Evolutionary conservation across 768 basidiomycete species (phyloP).

Genomic region (Gautieria morchelliformis): DNA sequence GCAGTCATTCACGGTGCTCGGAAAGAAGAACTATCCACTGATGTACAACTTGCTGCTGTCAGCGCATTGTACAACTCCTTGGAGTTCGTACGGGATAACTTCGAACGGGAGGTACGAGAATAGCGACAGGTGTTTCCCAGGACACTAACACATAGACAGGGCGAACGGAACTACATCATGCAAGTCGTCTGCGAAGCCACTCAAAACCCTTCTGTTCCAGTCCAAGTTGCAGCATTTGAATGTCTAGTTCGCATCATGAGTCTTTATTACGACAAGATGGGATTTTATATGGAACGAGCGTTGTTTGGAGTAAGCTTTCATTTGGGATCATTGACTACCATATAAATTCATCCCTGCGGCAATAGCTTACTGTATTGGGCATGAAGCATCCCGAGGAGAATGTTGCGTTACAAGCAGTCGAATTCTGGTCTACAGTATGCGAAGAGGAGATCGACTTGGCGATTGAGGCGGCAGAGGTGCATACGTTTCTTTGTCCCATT

Average conservation of each 20-base stretch:
- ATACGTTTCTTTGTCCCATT: constrained; percentile 11
- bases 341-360: constrained; percentile 11
- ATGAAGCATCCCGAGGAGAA: constrained; percentile 91
- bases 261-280: constrained; percentile 98
- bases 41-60: constrained; percentile 91
- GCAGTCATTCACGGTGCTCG: constrained; percentile 97
- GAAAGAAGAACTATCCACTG: constrained; percentile 84
- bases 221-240: constrained; percentile 96
- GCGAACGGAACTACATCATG: constrained; percentile 99
- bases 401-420: constrained; percentile 92
- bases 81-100: constrained; percentile 96
- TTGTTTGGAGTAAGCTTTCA: constrained; percentile 75
- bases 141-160: constrained; percentile 37
- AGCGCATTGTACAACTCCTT: constrained; percentile 90
- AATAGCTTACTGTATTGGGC: constrained; percentile 87
- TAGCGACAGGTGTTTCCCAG: constrained; percentile 8
- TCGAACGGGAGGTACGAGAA: constrained; percentile 76
- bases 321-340: background rate
- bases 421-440: constrained; percentile 99
- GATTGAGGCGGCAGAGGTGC: constrained; percentile 83
- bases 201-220: constrained; percentile 65
- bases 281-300: constrained; percentile 98
- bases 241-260: constrained; percentile 95
- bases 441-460: constrained; percentile 94
- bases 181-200: constrained; percentile 99